These are phyloP conservation scores for Ogataea hybrid DNA, from an alignment of 1,139 yeast species.

Conservation along the genomic window DNA sequence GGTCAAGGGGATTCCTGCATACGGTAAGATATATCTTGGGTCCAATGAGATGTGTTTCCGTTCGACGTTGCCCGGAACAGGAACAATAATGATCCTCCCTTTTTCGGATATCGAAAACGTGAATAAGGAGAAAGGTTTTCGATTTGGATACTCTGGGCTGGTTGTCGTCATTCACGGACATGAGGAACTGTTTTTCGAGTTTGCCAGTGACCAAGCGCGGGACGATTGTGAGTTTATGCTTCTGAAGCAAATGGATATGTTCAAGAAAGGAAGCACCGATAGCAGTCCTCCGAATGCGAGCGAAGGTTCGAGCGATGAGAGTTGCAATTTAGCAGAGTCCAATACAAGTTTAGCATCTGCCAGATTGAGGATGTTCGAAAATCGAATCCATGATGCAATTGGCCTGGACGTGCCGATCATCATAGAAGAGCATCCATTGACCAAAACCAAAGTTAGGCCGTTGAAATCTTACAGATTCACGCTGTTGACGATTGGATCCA, in stretches of 20 bases:
- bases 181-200: constrained; percentile 75
- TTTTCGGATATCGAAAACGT: constrained; percentile 67
- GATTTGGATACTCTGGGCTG: constrained; percentile 65
- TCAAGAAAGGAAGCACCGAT: constrained; percentile 19
- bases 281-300: constrained; percentile 9
- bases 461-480: constrained; percentile 58
- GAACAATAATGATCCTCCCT: constrained; percentile 84
- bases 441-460: constrained; percentile 52
- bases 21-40: constrained; percentile 81
- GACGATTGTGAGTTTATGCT: constrained; percentile 69
- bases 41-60: constrained; percentile 68
- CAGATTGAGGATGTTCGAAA: constrained; percentile 60
- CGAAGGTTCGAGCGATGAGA: constrained; percentile 18
- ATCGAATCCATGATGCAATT: constrained; percentile 51
- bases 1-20: constrained; percentile 68
- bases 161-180: constrained; percentile 68
- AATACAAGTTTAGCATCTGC: constrained; percentile 41
- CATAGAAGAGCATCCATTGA: constrained; percentile 58
- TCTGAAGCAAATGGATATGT: constrained; percentile 46
- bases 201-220: constrained; percentile 60
- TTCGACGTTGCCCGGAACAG: constrained; percentile 74
- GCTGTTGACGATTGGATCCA: constrained; percentile 82
- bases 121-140: constrained; percentile 60
- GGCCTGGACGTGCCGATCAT: constrained; percentile 68
- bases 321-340: constrained; percentile 26